These are phyloP conservation scores for Wickerhamia fluorescens DNA, from an alignment of 805 yeast species.

Conservation along the genomic window DNA sequence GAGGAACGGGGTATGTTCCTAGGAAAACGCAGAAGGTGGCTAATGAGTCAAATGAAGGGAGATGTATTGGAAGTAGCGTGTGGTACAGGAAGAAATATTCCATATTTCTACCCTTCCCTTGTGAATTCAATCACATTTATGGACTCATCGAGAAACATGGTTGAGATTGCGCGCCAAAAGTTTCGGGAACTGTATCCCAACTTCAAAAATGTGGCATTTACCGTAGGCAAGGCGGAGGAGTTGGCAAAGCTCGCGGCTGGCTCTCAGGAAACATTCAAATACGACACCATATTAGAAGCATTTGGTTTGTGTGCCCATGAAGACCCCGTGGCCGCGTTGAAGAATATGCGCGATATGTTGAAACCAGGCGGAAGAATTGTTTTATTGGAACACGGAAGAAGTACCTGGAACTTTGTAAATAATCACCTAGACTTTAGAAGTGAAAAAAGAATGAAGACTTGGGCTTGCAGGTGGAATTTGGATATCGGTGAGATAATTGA, in stretches of 20 bases:
- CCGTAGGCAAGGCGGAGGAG: conserved; percentile 86
- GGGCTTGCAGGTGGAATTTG: conserved; percentile 98
- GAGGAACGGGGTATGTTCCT: conserved; percentile 59
- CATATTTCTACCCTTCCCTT: conserved; percentile 54
- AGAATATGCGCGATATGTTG: conserved; percentile 63
- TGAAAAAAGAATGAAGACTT: conserved; percentile 71
- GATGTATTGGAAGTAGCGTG: conserved; percentile 92
- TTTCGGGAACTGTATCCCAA: conserved; percentile 62
- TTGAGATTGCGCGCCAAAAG: conserved; percentile 69
- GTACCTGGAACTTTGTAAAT: conserved; percentile 72
- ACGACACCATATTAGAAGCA: conserved; percentile 89
- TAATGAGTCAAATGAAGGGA: conserved; percentile 72
- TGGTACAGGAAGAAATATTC: conserved; percentile 92
- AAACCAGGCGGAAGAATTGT: conserved; percentile 89
- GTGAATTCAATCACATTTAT: conserved; percentile 74
- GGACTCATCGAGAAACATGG: conserved; percentile 83
- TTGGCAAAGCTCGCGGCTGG: conserved; percentile 48
- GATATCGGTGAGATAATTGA: conserved; percentile 86
- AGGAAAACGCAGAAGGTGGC: conserved; percentile 67
- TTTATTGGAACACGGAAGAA: conserved; percentile 88
- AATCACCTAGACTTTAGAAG: conserved; percentile 76
- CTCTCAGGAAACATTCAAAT: conserved; percentile 39
- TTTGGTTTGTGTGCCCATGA: conserved; percentile 95
- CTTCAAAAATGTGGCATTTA: conserved; percentile 72
- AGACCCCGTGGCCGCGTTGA: conserved; percentile 78